These are phyloP conservation scores for Phaseolus lunatus DNA, from an alignment of 306 rosid genomes.

Conservation along the genomic window DNA sequence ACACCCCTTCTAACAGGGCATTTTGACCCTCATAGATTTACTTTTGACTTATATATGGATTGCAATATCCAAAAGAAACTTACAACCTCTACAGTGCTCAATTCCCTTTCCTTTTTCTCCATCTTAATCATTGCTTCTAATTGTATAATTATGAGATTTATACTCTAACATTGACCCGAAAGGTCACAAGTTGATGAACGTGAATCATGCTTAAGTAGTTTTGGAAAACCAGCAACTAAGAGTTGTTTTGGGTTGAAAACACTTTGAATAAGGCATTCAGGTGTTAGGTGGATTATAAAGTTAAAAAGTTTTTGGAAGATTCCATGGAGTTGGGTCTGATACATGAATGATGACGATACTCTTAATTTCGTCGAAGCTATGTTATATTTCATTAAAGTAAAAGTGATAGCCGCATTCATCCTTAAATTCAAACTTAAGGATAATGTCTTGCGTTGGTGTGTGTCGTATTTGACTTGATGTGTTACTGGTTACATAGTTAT, in stretches of 20 bases:
- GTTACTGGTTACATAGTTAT: background rate
- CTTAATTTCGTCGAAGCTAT: background rate
- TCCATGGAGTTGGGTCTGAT: background rate
- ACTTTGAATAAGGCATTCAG: background rate
- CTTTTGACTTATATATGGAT: constrained; percentile 30
- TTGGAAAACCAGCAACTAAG: constrained; percentile 24
- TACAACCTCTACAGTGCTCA: constrained; percentile 29
- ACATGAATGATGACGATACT: background rate
- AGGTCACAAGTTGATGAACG: constrained; percentile 7
- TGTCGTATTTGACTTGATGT: background rate
- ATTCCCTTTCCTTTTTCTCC: background rate
- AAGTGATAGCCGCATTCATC: background rate
- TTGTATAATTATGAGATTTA: background rate
- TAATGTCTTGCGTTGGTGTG: background rate
- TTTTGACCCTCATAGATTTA: constrained; percentile 25
- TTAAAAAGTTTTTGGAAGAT: background rate
- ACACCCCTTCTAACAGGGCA: constrained; percentile 39
- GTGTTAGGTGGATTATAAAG: background rate
- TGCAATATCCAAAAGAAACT: constrained; percentile 41
- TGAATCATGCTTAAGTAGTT: constrained; percentile 8
- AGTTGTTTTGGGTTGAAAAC: background rate
- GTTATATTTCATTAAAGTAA: background rate
- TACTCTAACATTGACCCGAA: constrained; percentile 20
- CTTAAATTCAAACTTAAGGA: background rate
- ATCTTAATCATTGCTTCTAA: background rate